phyloP scores from a whole-genome alignment of 1,284 basidiomycete genomes.

The Ganoderma lingzhi region DNA sequence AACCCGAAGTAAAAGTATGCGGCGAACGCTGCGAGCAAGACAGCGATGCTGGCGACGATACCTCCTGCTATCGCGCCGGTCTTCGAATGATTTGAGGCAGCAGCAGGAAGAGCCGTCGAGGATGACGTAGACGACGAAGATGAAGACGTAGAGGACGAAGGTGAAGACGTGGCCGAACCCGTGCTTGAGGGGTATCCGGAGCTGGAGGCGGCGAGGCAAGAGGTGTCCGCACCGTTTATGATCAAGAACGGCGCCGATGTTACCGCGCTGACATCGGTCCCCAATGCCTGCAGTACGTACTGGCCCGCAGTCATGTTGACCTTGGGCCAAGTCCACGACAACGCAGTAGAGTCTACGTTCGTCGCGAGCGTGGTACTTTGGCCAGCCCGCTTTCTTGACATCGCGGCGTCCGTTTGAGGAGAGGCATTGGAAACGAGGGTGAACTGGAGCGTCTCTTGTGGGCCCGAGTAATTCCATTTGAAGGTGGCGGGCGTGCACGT shows the following conservation, averaged over 20 bases:
- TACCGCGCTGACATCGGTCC: background rate
- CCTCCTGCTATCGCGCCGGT: conserved; percentile 46
- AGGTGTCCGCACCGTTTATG: conserved; percentile 29
- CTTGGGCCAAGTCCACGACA: conserved; percentile 32
- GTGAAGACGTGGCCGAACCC: background rate
- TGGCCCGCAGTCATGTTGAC: conserved; percentile 39
- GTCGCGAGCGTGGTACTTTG: background rate
- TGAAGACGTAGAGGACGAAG: conserved; percentile 3
- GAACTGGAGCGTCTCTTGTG: background rate
- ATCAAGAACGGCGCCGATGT: conserved; percentile 35
- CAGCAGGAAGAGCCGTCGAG: conserved; percentile 13
- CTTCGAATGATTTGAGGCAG: conserved; percentile 31
- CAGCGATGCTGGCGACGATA: conserved; percentile 44
- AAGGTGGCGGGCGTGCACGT: background rate
- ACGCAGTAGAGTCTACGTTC: background rate
- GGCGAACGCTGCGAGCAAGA: conserved; percentile 32
- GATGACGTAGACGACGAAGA: conserved; percentile 9
- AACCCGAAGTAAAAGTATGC: conserved; percentile 39
- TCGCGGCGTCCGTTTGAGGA: background rate
- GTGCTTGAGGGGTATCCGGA: background rate
- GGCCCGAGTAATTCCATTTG: conserved; percentile 1
- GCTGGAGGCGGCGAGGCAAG: conserved; percentile 28
- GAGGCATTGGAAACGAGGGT: background rate
- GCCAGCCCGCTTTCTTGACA: background rate
- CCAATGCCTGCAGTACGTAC: conserved; percentile 35